Percentiles rank a stretch among this genome's conserved stretches.
phyloP scores from a whole-genome alignment of 2,329 filamentous ascomycete genomes.

The Ophiocordyceps camponoti-floridani region DNA sequence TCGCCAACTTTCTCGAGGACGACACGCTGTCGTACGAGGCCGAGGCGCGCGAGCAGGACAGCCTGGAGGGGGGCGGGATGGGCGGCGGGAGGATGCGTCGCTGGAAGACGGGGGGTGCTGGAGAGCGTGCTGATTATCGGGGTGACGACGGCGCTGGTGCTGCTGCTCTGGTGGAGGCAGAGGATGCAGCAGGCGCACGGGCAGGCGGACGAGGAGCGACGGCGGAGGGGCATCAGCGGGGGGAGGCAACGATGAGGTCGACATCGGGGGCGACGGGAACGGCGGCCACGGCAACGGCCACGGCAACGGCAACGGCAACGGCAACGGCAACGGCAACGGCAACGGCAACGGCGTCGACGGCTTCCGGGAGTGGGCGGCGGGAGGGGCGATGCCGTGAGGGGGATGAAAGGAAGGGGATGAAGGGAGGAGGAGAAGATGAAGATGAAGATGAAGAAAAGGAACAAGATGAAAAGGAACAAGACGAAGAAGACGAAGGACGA shows the following conservation, averaged over 20 bases:
- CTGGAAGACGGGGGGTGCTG: conserved; percentile 60
- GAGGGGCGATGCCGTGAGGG: conserved; percentile 11
- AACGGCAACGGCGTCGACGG: conserved; percentile 5
- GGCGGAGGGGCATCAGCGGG: conserved; percentile 11
- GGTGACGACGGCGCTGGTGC: conserved; percentile 54
- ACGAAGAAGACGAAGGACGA: neutral
- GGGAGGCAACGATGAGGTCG: too few relatives aligned
- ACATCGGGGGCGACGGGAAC: too few relatives aligned
- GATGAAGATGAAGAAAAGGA: neutral
- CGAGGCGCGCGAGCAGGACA: conserved; percentile 30
- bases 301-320: too few relatives aligned
- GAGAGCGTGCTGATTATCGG: conserved; percentile 75
- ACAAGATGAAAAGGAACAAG: too few relatives aligned
- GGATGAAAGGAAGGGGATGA: too few relatives aligned
- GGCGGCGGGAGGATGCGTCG: conserved; percentile 41
- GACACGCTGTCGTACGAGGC: conserved; percentile 50
- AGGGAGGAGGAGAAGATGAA: neutral
- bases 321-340: conserved; percentile 7
- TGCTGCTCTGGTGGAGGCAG: conserved; percentile 68
- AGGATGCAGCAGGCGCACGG: conserved; percentile 42
- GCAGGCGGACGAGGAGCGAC: conserved; percentile 14
- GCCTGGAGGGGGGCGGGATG: conserved; percentile 36
- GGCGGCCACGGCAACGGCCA: too few relatives aligned
- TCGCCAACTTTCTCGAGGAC: conserved; percentile 65
- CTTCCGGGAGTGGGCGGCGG: conserved; percentile 18